A percentile compares a stretch with the other conserved stretches of the same genome.
Evolutionary conservation across 208 protist genomes (phyloP).

Genomic region (Leishmania amazonensis): DNA sequence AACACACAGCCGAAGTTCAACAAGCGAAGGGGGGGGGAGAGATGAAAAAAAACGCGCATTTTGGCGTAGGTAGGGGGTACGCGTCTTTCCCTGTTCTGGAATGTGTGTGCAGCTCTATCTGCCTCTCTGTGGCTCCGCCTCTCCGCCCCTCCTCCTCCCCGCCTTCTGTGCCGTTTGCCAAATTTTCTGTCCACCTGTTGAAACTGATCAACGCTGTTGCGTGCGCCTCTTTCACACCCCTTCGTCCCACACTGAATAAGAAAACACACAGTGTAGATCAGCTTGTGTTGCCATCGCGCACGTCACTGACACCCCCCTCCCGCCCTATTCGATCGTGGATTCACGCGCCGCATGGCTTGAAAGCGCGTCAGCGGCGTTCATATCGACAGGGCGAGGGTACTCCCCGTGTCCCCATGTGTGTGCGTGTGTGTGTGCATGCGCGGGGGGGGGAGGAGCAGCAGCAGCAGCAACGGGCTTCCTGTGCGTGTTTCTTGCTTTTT

Average conservation of each 20-base stretch:
- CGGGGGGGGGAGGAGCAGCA: too few species aligned
- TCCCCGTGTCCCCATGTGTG: neutral
- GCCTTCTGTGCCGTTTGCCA: neutral
- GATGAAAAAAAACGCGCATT: neutral
- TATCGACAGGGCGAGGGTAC: neutral
- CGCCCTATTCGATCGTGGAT: neutral
- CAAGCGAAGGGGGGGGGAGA: too few species aligned
- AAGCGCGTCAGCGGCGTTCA: neutral
- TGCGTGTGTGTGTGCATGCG: neutral
- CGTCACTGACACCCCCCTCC: neutral
- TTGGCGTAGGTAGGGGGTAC: neutral
- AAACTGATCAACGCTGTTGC: neutral
- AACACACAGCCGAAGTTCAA: too few species aligned
- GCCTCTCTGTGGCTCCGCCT: neutral
- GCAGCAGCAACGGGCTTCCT: neutral
- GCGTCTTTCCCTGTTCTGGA: neutral
- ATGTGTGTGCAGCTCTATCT: neutral
- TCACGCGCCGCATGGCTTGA: neutral
- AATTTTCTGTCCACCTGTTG: neutral
- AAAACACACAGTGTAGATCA: neutral
- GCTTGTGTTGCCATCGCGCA: neutral
- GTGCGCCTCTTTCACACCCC: neutral
- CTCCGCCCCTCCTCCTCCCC: neutral
- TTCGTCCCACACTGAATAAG: neutral
- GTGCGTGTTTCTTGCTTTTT: neutral